Base-by-base conservation (phyloP, 2,329 filamentous ascomycete species). In the Whalleya microplaca region DNA sequence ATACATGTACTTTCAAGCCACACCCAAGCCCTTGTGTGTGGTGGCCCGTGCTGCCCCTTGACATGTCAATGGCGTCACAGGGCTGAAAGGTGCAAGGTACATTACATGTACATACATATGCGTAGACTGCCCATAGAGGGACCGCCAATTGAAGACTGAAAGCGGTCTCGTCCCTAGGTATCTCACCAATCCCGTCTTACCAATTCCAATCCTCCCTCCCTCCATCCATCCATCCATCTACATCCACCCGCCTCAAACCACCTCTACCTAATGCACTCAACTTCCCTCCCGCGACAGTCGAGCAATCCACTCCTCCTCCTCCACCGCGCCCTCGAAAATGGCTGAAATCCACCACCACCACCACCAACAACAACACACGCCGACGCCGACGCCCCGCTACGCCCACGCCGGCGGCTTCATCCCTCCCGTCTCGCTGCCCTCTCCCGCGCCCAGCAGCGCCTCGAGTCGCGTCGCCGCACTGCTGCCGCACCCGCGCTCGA, bases 401-500 rank as follows among this genome's bases (percentile, higher is more conserved):
- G 18, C 37, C 41, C 41, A 41, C 45, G 61, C 56, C 56, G 83
- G 82, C 2, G 84, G 83, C 37, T 86, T 86, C 63, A 48, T 86
- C n/a, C 76, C 73, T 0, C 65, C 68, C 20, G 56, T 45, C 1
- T 71, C 77, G 0, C 75, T 84, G 3, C 81, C 81, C 0, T 86
- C 84, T 2, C 84, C 84, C 1, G 76, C 83, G 0, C 83, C 82
- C 2, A 84, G 78, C 55, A 74, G 73, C 10, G 67, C 78, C 12
- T 83, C 83, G 6, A 73, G 69, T 42, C 75, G 66, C 48, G 62
- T 72, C 19, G 51, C 66, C 1, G 67, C 76, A 9, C 72, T 71
- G 7, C 76, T 88, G 4, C 85, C 85, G 4, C 82, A 81, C 49
- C 85, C 84, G 0, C 77, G 85, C 43, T 72, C 73, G 20, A 80